Evolutionary conservation across 2,329 filamentous ascomycete genomes (phyloP), one percentile per base, ranked within the genome.

Genomic region (Phaeosphaeriaceae sp.): DNA sequence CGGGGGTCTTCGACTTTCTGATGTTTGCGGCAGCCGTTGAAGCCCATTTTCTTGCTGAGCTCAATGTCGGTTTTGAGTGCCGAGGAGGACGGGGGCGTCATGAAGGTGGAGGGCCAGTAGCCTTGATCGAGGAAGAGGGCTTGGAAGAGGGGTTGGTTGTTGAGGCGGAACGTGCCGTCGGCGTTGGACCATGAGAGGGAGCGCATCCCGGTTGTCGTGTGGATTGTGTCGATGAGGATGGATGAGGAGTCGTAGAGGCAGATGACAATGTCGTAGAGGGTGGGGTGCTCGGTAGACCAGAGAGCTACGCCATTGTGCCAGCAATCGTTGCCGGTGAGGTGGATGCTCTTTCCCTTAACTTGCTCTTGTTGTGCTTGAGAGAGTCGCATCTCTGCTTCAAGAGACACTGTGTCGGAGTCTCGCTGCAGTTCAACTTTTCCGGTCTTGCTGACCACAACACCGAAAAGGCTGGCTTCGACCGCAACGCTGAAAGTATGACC

Each of bases 11-110:
- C 86, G 42, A 88, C 84, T 67, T 88, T 88, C 68, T 88, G 86
- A 70, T 89, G 86, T 75, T 88, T 88, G 56, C 86, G 81, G 69
- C 86, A 88, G 1, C 86, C 86, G 68, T 88, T 88, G 78, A 88
- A 86, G 9, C 86, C 86, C 84, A 88, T 86, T 19, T 78, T 79
- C 76, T 88, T 88, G 19, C 81, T 76, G 2, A 87, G 77, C 57
- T 84, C 79, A 57, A 88, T 87, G 64, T 88, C 86, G 0, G 63
- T 53, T 60, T 80, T 82, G 17, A 86, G 70, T 3, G 78, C 79
- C 7, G 81, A 74, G 0, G 78, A 72, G 0, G 79, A 79, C 0
- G 86, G 85, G 1, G 86, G 85, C 3, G 86, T 88, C 78, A 88
- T 82, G 60, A 86, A 82, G 0, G 86, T 87, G 2, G 83, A 78